phyloP scores from a whole-genome alignment of 345 rosid genomes.

The Bretschneidera sinensis region DNA sequence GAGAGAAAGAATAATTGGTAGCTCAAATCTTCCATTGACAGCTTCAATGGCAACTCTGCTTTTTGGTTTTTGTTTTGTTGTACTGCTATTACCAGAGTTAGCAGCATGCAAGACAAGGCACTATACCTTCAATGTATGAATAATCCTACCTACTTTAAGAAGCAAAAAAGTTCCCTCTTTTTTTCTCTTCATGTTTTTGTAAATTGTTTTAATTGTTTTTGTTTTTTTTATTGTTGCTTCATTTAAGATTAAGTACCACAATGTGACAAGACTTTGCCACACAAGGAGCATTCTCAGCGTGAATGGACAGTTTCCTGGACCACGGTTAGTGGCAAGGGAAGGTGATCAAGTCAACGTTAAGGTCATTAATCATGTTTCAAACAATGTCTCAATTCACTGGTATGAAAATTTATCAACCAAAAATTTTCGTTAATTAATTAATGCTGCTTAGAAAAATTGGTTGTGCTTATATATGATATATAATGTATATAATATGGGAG shows the following conservation, averaged over 20 bases:
- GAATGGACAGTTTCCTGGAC: conserved; percentile 52
- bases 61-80: conserved; percentile 16
- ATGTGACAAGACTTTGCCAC: conserved; percentile 47
- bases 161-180: neutral
- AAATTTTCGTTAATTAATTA: neutral
- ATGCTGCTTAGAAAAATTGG: neutral
- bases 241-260: conserved; percentile 29
- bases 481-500: neutral
- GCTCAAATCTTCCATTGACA: conserved; percentile 1
- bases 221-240: neutral
- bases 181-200: neutral
- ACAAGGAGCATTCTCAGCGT: conserved; percentile 47
- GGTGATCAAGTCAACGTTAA: conserved; percentile 47
- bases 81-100: conserved; percentile 18
- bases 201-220: neutral
- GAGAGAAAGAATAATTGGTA: conserved; percentile 16
- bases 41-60: conserved; percentile 15
- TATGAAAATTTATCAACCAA: conserved; percentile 22
- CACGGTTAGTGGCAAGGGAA: conserved; percentile 52
- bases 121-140: conserved; percentile 60
- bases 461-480: neutral
- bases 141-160: neutral
- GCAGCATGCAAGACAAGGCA: conserved; percentile 38
- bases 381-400: conserved; percentile 52
- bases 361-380: conserved; percentile 44